Evolutionary conservation across 768 basidiomycete genomes (phyloP), one percentile per base, ranked within the genome.

Genomic region (Lactifluus hygrophoroides): DNA sequence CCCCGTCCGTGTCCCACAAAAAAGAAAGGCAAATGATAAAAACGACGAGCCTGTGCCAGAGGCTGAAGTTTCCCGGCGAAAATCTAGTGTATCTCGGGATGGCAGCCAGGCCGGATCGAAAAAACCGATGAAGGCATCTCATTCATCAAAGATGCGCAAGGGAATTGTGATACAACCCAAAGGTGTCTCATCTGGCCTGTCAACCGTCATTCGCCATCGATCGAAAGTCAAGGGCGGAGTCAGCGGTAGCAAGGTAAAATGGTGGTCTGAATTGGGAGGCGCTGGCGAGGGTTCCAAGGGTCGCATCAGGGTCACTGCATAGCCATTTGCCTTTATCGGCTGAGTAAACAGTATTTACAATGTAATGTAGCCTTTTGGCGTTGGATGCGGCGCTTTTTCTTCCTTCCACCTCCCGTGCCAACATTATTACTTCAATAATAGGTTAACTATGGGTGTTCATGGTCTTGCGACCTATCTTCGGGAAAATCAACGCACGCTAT

Each of bases 381-480:
- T 48, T 30, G 32, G 47, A 48, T 48, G n/a, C 17, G 21, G 28
- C 28, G 13, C 34, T 40, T 28, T n/a, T 2, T 16, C 25, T 42
- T 16, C 37, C n/a, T 4, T 37, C 50, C 32, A 21, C n/a, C n/a
- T 6, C 9, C n/a, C 23, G 10, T 30, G 27, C 27, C 28, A 14
- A 4, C 11, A 28, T 17, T 23, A 53, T 21, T 38, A 7, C 25
- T 52, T 21, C 10, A 25, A 35, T 27, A 3, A 19, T 34, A n/a
- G 35, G n/a, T n/a, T 34, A 8, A 49, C 32, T 11, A 80, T 80
- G 79, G 79, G 80, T 53, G 74, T 80, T 37, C 75, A 77, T 64
- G 80, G 80, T 19, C 73, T 81, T 32, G 74, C 79, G 11, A 79
- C 76, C 1, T 81, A 77, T 65, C 70, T 81, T 19, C 76, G 73